phyloP scores from a whole-genome alignment of 2,329 filamentous ascomycete species.

The Pseudogymnoascus sp. region DNA sequence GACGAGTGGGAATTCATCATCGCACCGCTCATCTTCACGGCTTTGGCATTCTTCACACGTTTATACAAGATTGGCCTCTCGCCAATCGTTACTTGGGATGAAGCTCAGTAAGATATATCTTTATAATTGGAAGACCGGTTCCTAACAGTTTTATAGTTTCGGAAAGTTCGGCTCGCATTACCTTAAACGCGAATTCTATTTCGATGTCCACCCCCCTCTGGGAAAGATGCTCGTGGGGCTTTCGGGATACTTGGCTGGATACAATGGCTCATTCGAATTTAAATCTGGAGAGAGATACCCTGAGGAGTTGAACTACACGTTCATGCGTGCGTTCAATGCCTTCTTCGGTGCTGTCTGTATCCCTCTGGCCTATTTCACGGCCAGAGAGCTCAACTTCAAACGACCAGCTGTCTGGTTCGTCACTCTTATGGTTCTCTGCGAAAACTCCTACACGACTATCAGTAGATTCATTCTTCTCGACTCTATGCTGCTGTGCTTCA shows the following conservation, averaged over 20 bases:
- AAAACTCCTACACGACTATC: slow-evolving; percentile 99
- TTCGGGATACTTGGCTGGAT: slow-evolving; percentile 90
- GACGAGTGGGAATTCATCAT: slow-evolving; percentile 55
- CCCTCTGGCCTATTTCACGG: slow-evolving; percentile 90
- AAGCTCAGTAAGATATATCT: slow-evolving; percentile 53
- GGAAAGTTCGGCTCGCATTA: slow-evolving; percentile 99
- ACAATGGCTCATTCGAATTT: slow-evolving; percentile 99
- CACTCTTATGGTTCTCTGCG: slow-evolving; percentile 93
- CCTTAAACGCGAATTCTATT: slow-evolving; percentile 98
- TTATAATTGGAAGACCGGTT: slow-evolving; percentile 27
- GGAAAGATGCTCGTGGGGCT: slow-evolving; percentile 98
- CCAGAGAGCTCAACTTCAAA: slow-evolving; percentile 79
- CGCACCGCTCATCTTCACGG: slow-evolving; percentile 51
- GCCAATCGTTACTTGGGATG: slow-evolving; percentile 67
- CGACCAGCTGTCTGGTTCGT: slow-evolving; percentile 89
- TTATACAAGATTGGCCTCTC: slow-evolving; percentile 64
- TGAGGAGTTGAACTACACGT: slow-evolving; percentile 88
- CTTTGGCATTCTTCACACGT: slow-evolving; percentile 56
- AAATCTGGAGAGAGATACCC: slow-evolving; percentile 97
- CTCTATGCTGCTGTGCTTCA: slow-evolving; percentile 97
- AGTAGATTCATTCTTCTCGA: slow-evolving; percentile 96
- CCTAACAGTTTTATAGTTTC: slow-evolving; percentile 46
- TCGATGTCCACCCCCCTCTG: slow-evolving; percentile 88
- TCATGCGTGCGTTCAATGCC: slow-evolving; percentile 97
- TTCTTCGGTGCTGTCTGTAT: slow-evolving; percentile 89